These are phyloP conservation scores for Polygonum maritimum DNA, from an alignment of 148 eudicot genomes.

Conservation along the genomic window DNA sequence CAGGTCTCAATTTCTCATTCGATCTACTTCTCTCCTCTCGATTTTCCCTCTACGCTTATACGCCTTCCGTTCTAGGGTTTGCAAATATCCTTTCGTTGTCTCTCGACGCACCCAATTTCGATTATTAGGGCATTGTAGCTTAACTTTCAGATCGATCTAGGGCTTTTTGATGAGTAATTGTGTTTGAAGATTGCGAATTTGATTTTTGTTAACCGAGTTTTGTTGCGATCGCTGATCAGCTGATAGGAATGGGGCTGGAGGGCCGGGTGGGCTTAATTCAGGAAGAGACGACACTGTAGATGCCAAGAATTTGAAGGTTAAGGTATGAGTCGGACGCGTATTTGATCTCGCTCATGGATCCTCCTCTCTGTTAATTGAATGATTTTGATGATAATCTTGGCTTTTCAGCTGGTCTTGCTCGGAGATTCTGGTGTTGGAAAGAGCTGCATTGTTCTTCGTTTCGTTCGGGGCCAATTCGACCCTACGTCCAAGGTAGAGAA, in stretches of 20 bases:
- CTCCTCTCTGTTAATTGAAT: not conserved
- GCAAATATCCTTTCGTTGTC: not conserved
- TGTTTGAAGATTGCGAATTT: not conserved
- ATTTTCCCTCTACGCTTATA: not conserved
- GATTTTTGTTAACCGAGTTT: not conserved
- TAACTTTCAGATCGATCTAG: not conserved
- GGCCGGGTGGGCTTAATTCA: slow-evolving; percentile 38
- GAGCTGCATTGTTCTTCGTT: slow-evolving; percentile 76
- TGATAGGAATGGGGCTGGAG: slow-evolving; percentile 42
- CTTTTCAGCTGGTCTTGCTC: slow-evolving; percentile 50
- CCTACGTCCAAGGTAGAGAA: slow-evolving; percentile 81
- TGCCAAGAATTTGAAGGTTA: slow-evolving; percentile 59
- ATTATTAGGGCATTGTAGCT: not conserved
- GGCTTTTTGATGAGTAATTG: not conserved
- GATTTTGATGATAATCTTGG: not conserved
- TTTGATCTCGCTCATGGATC: not conserved
- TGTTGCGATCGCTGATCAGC: slow-evolving; percentile 11
- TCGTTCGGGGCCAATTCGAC: slow-evolving; percentile 95
- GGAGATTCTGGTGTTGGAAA: slow-evolving; percentile 82
- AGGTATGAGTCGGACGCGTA: slow-evolving; percentile 31
- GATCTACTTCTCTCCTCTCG: not conserved
- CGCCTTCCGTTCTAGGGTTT: not conserved
- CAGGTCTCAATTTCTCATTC: slow-evolving; percentile 17
- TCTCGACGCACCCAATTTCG: not conserved
- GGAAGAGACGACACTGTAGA: slow-evolving; percentile 31